Conservation (phyloP, 768 basidiomycete genomes). For the Mycena epipterygia region DNA sequence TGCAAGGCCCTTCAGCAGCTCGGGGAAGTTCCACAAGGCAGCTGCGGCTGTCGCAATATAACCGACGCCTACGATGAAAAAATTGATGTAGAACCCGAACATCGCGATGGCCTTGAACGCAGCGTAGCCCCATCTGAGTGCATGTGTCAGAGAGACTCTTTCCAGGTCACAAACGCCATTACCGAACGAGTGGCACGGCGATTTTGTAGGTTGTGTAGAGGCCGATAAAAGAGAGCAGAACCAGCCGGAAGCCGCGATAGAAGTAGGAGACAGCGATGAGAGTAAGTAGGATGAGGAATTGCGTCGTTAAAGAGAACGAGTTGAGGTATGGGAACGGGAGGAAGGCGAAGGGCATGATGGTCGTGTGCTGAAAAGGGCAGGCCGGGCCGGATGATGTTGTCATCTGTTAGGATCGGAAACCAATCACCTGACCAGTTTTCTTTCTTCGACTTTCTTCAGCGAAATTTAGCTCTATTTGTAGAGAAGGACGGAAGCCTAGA, state of each 20-base stretch:
- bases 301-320: constrained; percentile 7
- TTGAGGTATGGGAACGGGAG: constrained; percentile 33
- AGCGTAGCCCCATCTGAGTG: constrained; percentile 35
- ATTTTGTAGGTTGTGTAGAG: constrained; percentile 46
- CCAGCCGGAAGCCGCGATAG: constrained; percentile 47
- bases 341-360: constrained; percentile 37
- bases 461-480: too few relatives aligned
- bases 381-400: background rate
- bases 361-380: constrained; percentile 11
- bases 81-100: constrained; percentile 54
- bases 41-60: constrained; percentile 40
- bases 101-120: constrained; percentile 49
- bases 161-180: background rate
- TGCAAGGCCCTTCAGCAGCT: constrained; percentile 26
- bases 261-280: constrained; percentile 44
- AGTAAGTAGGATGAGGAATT: constrained; percentile 38
- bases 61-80: constrained; percentile 46
- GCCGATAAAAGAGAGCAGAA: constrained; percentile 44
- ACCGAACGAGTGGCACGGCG: constrained; percentile 39
- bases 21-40: constrained; percentile 26
- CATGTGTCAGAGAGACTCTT: background rate
- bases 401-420: too few relatives aligned
- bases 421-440: too few relatives aligned
- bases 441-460: too few relatives aligned
- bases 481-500: too few relatives aligned